Evolutionary conservation across 2,329 filamentous ascomycete genomes (phyloP), one percentile per base, ranked within the genome.

Genomic region (Trichoderma aggressivum): DNA sequence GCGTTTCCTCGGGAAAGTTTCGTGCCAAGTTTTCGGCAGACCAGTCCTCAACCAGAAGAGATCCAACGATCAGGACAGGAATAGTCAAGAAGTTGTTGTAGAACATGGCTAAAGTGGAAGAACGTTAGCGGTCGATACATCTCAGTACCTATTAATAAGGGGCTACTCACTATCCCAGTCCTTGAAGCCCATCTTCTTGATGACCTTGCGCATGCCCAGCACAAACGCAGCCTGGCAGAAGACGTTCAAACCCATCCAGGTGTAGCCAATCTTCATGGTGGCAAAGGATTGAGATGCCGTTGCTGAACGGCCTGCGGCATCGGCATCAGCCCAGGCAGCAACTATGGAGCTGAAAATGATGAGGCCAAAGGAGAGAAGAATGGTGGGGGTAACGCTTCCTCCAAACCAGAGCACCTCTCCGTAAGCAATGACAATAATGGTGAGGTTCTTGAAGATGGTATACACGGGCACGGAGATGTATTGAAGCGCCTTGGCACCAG

Each of bases 391-490:
- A 72, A 99, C 95, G 62, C 90, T 94, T 79, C 95, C 95, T 73
- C 96, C 96, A 76, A 99, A 99, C 94, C 95, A 98, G 67, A 99
- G 88, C 34, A 99, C 95, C 84, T 99, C 96, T 76, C 96, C 96
- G 76, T 99, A 99, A 70, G 96, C 96, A 78, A 98, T 99, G 75
- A 98, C 90, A 78, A 99, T 98, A 81, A 97, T 99, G 73, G 96
- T 98, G 85, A 99, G 83, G 85, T 99, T 99, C 88, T 99, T 99
- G 88, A 99, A 99, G 81, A 99, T 99, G 70, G 96, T 99, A 84
- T 99, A 99, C 30, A 99, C 96, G 28, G 96, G 96, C 70, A 99
- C 97, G 36, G 94, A 98, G 73, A 99, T 92, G 83, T 91, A 98
- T 83, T 98, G 94, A 59, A 99, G 90, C 24, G 96, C 94, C 85